Percentiles rank a stretch among this genome's conserved stretches.
Evolutionary conservation across 768 basidiomycete species (phyloP).

Genomic region (Auriscalpium orientale): DNA sequence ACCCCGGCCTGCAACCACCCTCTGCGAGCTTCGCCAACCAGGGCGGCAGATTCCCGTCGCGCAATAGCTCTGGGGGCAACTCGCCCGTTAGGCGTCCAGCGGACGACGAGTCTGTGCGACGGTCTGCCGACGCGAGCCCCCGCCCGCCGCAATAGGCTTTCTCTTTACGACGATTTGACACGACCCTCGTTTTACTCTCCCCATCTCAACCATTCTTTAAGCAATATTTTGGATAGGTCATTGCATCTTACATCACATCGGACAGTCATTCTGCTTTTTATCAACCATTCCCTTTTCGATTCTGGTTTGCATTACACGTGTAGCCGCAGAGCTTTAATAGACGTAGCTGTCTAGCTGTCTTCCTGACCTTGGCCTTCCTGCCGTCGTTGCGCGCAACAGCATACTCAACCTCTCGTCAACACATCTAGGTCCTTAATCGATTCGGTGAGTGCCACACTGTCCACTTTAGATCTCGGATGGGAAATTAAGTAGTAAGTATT

Average conservation of each 20-base stretch:
- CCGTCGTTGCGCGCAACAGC: too few relatives aligned
- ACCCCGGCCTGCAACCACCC: conserved; percentile 7
- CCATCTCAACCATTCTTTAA: not conserved
- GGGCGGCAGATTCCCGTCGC: not conserved
- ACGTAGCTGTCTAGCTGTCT: too few relatives aligned
- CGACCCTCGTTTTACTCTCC: not conserved
- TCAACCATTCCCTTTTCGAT: not conserved
- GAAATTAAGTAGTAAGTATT: too few relatives aligned
- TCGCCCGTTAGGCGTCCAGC: not conserved
- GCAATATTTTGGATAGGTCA: not conserved
- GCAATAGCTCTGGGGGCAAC: not conserved
- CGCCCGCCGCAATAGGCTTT: not conserved
- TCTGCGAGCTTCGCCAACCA: not conserved
- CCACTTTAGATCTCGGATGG: too few relatives aligned
- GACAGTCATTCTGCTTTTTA: not conserved
- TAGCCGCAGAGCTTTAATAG: too few relatives aligned
- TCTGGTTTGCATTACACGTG: too few relatives aligned
- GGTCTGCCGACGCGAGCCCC: not conserved
- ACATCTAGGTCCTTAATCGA: too few relatives aligned
- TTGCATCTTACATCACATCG: not conserved
- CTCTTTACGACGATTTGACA: not conserved
- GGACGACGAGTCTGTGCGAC: not conserved
- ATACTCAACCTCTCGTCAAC: too few relatives aligned
- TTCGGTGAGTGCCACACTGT: too few relatives aligned
- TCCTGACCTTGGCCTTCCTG: too few relatives aligned